Conservation (phyloP, 495 filamentous ascomycete species). For the Podospora anserina region DNA sequence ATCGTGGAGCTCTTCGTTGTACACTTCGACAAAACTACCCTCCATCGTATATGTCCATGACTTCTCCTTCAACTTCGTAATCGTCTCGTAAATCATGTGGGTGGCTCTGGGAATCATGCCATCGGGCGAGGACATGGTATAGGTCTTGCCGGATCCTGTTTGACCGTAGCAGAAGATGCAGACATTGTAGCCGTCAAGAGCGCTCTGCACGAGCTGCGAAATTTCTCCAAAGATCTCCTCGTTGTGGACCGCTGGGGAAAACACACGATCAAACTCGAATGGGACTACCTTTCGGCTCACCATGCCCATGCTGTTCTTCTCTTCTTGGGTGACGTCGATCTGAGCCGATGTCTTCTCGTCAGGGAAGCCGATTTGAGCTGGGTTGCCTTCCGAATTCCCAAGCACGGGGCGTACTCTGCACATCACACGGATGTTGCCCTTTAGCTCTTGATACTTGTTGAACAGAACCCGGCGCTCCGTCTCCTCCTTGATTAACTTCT, state of each 20-base stretch:
- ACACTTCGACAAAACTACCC: constrained; percentile 96
- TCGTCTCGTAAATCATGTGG: constrained; percentile 86
- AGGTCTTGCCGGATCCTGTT: constrained; percentile 94
- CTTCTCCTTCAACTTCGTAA: constrained; percentile 76
- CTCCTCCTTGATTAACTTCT: constrained; percentile 88
- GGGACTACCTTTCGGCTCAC: constrained; percentile 70
- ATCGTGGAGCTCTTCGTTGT: constrained; percentile 96
- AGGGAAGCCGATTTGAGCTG: constrained; percentile 71
- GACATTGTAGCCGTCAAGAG: constrained; percentile 96
- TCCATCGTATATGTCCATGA: constrained; percentile 94
- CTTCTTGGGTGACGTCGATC: constrained; percentile 75
- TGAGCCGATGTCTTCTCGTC: constrained; percentile 80
- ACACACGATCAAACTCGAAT: constrained; percentile 93
- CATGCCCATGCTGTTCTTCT: constrained; percentile 76
- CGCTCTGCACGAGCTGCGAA: constrained; percentile 93
- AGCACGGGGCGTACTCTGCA: constrained; percentile 89
- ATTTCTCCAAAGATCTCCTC: constrained; percentile 93
- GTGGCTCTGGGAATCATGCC: constrained; percentile 96
- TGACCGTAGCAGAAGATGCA: constrained; percentile 99
- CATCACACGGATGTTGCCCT: constrained; percentile 98
- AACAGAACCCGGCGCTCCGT: constrained; percentile 87
- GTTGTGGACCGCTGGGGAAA: constrained; percentile 73
- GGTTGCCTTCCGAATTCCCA: constrained; percentile 52
- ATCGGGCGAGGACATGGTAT: constrained; percentile 88
- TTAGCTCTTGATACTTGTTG: constrained; percentile 98